phyloP scores from a whole-genome alignment of 2,329 filamentous ascomycete genomes.

The Teratosphaeria destructans region DNA sequence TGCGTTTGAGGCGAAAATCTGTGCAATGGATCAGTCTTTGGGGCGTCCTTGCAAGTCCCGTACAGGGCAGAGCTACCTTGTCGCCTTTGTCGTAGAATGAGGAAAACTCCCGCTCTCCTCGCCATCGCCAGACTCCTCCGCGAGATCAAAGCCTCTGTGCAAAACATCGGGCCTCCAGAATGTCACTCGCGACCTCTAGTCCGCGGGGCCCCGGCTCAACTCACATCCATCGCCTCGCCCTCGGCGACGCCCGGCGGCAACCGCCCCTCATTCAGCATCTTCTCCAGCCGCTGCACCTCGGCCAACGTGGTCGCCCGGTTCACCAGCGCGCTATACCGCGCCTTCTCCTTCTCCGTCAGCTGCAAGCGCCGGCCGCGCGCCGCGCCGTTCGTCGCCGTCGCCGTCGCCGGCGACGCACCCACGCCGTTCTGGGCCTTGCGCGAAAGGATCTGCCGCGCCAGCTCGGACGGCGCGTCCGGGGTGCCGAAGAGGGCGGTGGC shows the following conservation, averaged over 20 bases:
- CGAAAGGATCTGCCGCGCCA: constrained; percentile 55
- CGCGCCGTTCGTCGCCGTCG: constrained; percentile 27
- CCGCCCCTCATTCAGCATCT: constrained; percentile 79
- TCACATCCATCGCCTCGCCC: constrained; percentile 24
- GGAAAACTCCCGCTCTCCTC: not conserved
- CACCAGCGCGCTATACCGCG: constrained; percentile 76
- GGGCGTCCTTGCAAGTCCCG: not conserved
- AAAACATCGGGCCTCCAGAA: not conserved
- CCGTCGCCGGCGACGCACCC: constrained; percentile 25
- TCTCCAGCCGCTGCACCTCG: constrained; percentile 84
- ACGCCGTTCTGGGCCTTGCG: constrained; percentile 55
- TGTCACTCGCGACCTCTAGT: too few species aligned
- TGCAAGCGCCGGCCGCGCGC: constrained; percentile 28
- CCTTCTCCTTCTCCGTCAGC: constrained; percentile 79
- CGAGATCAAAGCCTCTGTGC: too few species aligned
- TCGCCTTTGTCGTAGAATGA: not conserved
- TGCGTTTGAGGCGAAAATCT: not conserved
- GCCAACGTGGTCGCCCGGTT: constrained; percentile 78
- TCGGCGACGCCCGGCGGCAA: constrained; percentile 45
- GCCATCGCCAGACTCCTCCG: not conserved
- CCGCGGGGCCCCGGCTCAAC: constrained; percentile 11
- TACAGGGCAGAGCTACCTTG: not conserved
- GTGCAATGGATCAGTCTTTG: not conserved
- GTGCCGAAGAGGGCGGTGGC: constrained; percentile 79
- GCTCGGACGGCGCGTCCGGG: constrained; percentile 57